Conservation (phyloP, 768 basidiomycete genomes). For the Lentinula detonsa region DNA sequence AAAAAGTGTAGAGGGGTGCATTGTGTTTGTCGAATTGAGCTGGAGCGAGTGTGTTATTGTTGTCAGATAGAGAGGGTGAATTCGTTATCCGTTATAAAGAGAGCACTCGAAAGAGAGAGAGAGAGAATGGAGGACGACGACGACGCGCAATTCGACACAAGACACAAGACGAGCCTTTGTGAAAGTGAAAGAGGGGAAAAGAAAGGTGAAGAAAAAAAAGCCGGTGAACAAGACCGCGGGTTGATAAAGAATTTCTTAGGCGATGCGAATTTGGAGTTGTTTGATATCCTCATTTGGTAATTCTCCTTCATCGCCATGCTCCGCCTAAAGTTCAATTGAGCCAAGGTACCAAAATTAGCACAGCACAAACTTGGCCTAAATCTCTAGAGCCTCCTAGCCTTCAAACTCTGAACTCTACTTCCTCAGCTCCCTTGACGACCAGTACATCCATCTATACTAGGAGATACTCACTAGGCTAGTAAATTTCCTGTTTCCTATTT, state of each 20-base stretch:
- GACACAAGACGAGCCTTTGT: neutral
- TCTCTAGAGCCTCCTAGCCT: too few species aligned
- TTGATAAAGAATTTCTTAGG: neutral
- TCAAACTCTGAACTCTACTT: too few species aligned
- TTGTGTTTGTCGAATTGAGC: neutral
- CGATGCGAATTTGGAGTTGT: neutral
- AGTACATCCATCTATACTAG: too few species aligned
- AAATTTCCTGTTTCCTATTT: too few species aligned
- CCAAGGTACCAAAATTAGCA: neutral
- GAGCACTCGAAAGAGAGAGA: neutral
- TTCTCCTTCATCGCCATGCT: neutral
- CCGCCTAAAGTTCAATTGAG: neutral
- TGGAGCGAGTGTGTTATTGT: neutral
- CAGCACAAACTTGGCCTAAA: neutral
- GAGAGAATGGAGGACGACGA: neutral
- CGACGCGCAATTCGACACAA: neutral
- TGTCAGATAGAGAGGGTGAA: neutral
- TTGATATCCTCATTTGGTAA: neutral
- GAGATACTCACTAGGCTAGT: too few species aligned
- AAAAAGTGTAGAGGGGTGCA: slow-evolving; percentile 3
- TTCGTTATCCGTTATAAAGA: neutral
- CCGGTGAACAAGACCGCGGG: neutral
- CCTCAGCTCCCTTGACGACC: too few species aligned
- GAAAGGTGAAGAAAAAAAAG: too few species aligned
- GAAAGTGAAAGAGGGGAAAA: neutral